phyloP scores from a whole-genome alignment of 2,329 filamentous ascomycete species.

The Sporothrix brunneoviolacea region DNA sequence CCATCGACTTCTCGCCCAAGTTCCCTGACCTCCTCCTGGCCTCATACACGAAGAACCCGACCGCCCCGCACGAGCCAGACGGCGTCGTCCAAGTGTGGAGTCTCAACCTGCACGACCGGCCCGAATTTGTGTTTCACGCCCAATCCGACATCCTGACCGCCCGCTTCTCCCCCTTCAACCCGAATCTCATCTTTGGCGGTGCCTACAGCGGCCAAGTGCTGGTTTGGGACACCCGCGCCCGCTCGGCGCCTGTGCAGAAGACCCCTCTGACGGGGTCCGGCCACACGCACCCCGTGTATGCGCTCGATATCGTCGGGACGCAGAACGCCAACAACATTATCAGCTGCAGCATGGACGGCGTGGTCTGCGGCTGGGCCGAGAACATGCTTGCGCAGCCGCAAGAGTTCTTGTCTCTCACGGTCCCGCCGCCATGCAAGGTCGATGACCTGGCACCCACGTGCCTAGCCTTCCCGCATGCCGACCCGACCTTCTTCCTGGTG shows the following conservation, averaged over 20 bases:
- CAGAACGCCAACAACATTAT: slow-evolving; percentile 99
- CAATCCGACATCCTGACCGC: slow-evolving; percentile 93
- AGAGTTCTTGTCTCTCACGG: slow-evolving; percentile 81
- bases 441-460: slow-evolving; percentile 94
- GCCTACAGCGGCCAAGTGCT: slow-evolving; percentile 95
- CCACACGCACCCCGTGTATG: slow-evolving; percentile 95
- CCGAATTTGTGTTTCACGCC: slow-evolving; percentile 94
- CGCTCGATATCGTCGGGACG: slow-evolving; percentile 89
- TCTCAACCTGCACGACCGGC: slow-evolving; percentile 83
- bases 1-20: slow-evolving; percentile 91
- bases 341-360: slow-evolving; percentile 91
- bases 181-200: slow-evolving; percentile 90
- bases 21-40: slow-evolving; percentile 89
- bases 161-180: slow-evolving; percentile 98
- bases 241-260: slow-evolving; percentile 85
- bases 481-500: slow-evolving; percentile 95
- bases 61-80: slow-evolving; percentile 87
- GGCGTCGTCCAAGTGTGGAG: slow-evolving; percentile 97
- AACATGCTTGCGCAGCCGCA: slow-evolving; percentile 97
- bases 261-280: slow-evolving; percentile 91
- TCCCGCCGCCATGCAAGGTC: slow-evolving; percentile 78
- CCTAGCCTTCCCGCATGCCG: slow-evolving; percentile 88
- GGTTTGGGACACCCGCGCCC: slow-evolving; percentile 91
- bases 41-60: slow-evolving; percentile 94
- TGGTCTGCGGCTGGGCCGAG: slow-evolving; percentile 94